Percentiles rank a stretch among this genome's conserved stretches.
phyloP scores from a whole-genome alignment of 108 stramenopile species.

The Asterionellopsis glacialis region DNA sequence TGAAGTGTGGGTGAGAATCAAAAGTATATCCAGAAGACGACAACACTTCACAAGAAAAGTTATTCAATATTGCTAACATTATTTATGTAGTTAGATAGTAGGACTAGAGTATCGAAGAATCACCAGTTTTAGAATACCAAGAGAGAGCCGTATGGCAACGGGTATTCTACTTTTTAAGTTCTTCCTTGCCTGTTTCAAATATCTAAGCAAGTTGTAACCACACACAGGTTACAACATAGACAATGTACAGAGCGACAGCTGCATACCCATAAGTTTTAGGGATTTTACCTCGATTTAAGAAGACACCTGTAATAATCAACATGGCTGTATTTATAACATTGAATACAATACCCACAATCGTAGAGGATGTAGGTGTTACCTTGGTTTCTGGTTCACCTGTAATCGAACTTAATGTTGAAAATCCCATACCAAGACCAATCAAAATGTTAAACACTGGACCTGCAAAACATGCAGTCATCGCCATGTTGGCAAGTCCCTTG shows the following conservation, averaged over 20 bases:
- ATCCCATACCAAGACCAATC: slow-evolving; percentile 72
- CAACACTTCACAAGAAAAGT: too few species aligned
- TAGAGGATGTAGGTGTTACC: slow-evolving; percentile 45
- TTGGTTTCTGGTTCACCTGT: slow-evolving; percentile 23
- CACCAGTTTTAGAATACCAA: too few species aligned
- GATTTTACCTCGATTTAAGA: slow-evolving; percentile 40
- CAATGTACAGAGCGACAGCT: slow-evolving; percentile 26
- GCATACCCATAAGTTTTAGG: slow-evolving; percentile 63
- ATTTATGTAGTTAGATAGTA: too few species aligned
- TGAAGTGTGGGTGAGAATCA: too few species aligned
- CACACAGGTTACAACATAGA: slow-evolving; percentile 32
- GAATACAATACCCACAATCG: slow-evolving; percentile 62
- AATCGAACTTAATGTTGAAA: slow-evolving; percentile 37
- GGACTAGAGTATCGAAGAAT: too few species aligned
- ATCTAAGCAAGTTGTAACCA: slow-evolving; percentile 24
- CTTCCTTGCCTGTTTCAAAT: too few species aligned
- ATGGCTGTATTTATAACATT: slow-evolving; percentile 54
- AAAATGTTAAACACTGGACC: slow-evolving; percentile 96
- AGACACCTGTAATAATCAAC: slow-evolving; percentile 39
- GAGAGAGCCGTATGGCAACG: too few species aligned
- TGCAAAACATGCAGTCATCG: slow-evolving; percentile 88
- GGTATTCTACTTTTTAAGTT: too few species aligned
- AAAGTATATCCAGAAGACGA: too few species aligned
- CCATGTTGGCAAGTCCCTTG: slow-evolving; percentile 90
- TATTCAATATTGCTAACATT: too few species aligned